Conservation (phyloP, 768 basidiomycete genomes). For the Cubamyces lactineus region DNA sequence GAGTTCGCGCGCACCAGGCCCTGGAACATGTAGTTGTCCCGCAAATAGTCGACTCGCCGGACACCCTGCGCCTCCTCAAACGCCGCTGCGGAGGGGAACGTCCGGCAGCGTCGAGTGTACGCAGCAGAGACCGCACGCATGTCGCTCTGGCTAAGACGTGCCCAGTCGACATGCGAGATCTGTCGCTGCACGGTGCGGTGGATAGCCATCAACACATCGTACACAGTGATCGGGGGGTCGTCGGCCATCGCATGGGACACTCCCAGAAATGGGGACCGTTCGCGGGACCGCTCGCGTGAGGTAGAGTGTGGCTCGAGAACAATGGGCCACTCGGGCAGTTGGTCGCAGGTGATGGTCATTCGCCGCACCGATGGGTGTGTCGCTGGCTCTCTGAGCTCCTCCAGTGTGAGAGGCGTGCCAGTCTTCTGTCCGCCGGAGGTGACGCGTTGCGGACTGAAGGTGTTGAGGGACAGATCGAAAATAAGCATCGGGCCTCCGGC, state of each 20-base stretch:
- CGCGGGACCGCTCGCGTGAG: slow-evolving; percentile 18
- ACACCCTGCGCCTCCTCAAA: slow-evolving; percentile 43
- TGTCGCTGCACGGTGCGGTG: slow-evolving; percentile 47
- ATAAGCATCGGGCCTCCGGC: slow-evolving; percentile 46
- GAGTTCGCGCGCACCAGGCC: slow-evolving; percentile 37
- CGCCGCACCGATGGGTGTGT: slow-evolving; percentile 57
- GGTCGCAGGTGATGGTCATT: slow-evolving; percentile 61
- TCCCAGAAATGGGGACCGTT: slow-evolving; percentile 24
- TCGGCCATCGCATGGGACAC: slow-evolving; percentile 37
- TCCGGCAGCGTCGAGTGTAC: slow-evolving; percentile 41
- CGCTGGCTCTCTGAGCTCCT: slow-evolving; percentile 55
- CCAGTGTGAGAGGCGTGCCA: slow-evolving; percentile 40
- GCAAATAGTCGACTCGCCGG: slow-evolving; percentile 44
- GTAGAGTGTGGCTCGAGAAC: slow-evolving; percentile 43
- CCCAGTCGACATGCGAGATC: slow-evolving; percentile 43
- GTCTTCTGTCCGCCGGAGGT: slow-evolving; percentile 43
- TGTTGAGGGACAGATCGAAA: slow-evolving; percentile 58
- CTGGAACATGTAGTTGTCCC: slow-evolving; percentile 40
- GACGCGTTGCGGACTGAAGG: slow-evolving; percentile 48
- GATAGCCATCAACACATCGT: slow-evolving; percentile 59
- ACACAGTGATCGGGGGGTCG: slow-evolving; percentile 48
- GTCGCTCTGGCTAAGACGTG: slow-evolving; percentile 30
- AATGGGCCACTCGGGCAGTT: slow-evolving; percentile 64
- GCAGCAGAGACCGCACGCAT: slow-evolving; percentile 40
- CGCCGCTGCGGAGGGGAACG: slow-evolving; percentile 35